These are phyloP conservation scores for Epichloe aotearoae DNA, from an alignment of 2,329 filamentous ascomycete species.

Conservation along the genomic window DNA sequence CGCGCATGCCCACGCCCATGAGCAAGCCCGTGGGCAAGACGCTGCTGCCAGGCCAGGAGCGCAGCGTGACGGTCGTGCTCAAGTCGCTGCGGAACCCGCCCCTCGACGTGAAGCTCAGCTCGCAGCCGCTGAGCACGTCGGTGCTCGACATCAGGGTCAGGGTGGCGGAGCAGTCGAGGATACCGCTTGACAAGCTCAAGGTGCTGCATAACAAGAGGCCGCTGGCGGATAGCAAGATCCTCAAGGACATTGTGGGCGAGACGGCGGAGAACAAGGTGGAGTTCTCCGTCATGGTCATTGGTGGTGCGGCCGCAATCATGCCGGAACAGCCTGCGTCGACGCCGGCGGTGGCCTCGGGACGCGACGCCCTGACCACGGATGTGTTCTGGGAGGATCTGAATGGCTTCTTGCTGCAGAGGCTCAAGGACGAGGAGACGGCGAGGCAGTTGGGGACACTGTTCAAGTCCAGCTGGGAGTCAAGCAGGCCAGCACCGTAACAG, in stretches of 20 bases:
- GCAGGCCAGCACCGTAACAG: constrained; percentile 17
- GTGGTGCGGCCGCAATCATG: constrained; percentile 41
- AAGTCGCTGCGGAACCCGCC: constrained; percentile 67
- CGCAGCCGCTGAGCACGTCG: constrained; percentile 54
- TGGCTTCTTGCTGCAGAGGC: constrained; percentile 64
- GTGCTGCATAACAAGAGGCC: constrained; percentile 82
- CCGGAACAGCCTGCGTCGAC: constrained; percentile 24
- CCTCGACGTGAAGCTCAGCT: constrained; percentile 52
- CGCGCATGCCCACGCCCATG: constrained; percentile 49
- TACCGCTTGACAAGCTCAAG: constrained; percentile 69
- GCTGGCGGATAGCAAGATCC: constrained; percentile 59
- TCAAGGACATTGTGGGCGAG: constrained; percentile 57
- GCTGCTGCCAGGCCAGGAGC: constrained; percentile 38
- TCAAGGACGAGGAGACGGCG: constrained; percentile 57
- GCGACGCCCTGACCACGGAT: constrained; percentile 50
- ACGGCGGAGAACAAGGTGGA: constrained; percentile 40
- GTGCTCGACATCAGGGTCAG: constrained; percentile 65
- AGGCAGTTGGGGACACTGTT: constrained; percentile 55
- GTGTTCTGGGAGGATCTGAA: constrained; percentile 81
- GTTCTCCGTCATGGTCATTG: constrained; percentile 79
- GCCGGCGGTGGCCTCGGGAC: constrained; percentile 26
- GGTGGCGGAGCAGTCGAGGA: constrained; percentile 48
- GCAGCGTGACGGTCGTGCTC: constrained; percentile 45
- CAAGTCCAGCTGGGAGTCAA: constrained; percentile 53
- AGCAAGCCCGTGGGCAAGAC: constrained; percentile 26